Conservation (phyloP, 148 eudicot species). For the Euryodendron excelsum region DNA sequence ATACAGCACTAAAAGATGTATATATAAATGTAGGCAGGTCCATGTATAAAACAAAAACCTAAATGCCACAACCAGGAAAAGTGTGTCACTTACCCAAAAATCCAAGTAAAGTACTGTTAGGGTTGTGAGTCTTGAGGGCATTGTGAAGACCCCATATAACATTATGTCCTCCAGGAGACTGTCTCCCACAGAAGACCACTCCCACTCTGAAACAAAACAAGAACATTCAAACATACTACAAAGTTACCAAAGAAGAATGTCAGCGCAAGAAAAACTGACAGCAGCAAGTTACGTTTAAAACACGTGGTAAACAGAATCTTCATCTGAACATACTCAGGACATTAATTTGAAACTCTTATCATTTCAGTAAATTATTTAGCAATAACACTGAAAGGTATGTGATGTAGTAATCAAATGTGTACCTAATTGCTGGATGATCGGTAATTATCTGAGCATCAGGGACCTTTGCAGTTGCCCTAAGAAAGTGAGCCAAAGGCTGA, state of each 20-base stretch:
- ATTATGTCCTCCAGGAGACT: constrained; percentile 99
- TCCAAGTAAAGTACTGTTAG: constrained; percentile 71
- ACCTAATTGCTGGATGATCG: constrained; percentile 87
- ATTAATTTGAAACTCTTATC: not conserved
- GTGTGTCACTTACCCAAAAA: constrained; percentile 61
- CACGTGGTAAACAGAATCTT: not conserved
- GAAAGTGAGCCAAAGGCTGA: constrained; percentile 88
- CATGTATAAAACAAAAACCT: not conserved
- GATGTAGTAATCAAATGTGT: constrained; percentile 8
- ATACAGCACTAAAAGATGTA: not conserved
- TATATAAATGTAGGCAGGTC: not conserved
- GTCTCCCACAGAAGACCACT: constrained; percentile 89
- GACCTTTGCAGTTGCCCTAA: constrained; percentile 81
- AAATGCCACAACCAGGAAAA: not conserved
- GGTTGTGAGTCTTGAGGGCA: constrained; percentile 82
- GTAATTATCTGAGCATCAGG: constrained; percentile 88
- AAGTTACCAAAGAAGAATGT: not conserved
- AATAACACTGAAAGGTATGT: not conserved
- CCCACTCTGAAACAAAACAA: constrained; percentile 63
- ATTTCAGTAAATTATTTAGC: not conserved
- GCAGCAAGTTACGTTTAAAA: not conserved
- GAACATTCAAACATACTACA: not conserved
- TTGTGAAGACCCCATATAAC: constrained; percentile 90
- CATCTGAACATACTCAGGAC: not conserved
- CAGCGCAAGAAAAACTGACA: not conserved